Percentiles rank a stretch among this genome's conserved stretches.
These are phyloP conservation scores for Lotus japonicus DNA, from an alignment of 306 rosid genomes.

Conservation along the genomic window DNA sequence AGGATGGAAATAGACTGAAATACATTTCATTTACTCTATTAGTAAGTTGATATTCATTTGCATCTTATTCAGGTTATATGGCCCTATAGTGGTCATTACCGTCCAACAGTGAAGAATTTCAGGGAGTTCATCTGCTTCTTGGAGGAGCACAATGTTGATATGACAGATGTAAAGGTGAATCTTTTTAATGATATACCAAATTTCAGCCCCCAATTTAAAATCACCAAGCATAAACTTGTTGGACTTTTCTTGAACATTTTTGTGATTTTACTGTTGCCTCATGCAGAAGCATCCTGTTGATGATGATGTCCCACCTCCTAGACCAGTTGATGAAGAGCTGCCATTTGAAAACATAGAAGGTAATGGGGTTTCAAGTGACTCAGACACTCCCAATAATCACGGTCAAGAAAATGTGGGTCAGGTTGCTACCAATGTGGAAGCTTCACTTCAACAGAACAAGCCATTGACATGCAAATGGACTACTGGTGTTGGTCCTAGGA, in stretches of 20 bases:
- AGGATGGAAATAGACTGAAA: no score
- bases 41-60: neutral
- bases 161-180: conserved; percentile 73
- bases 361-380: neutral
- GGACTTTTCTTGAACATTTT: neutral
- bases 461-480: conserved; percentile 51
- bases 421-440: conserved; percentile 6
- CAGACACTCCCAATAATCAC: neutral
- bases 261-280: neutral
- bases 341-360: neutral
- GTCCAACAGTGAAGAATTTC: conserved; percentile 63
- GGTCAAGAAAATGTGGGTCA: neutral
- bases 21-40: neutral
- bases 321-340: neutral
- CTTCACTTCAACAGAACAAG: conserved; percentile 5
- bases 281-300: conserved; percentile 58
- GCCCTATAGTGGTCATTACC: conserved; percentile 88
- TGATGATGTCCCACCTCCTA: conserved; percentile 49
- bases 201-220: no score
- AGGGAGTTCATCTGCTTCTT: conserved; percentile 58
- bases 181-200: neutral
- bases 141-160: conserved; percentile 55
- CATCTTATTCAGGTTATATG: conserved; percentile 61
- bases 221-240: neutral
- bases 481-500: conserved; percentile 58